Conservation (phyloP, 2,329 filamentous ascomycete species). For the Sarocladium oryzae region DNA sequence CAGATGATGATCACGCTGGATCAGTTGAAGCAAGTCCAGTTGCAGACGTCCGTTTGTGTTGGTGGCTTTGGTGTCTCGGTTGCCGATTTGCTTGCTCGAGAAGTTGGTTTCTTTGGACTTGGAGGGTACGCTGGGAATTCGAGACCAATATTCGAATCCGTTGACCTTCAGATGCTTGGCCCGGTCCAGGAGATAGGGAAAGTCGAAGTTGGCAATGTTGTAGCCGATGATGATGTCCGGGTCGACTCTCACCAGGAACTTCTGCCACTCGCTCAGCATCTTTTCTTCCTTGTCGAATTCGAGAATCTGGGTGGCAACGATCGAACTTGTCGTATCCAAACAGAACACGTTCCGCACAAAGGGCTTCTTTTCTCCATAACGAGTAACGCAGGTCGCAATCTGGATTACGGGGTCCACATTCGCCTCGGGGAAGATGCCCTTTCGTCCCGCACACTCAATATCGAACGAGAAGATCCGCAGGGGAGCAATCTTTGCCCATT, state of each 20-base stretch:
- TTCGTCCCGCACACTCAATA: constrained; percentile 96
- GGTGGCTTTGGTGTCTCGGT: constrained; percentile 85
- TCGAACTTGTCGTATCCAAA: constrained; percentile 82
- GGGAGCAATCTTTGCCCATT: constrained; percentile 98
- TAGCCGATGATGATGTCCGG: constrained; percentile 98
- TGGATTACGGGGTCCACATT: constrained; percentile 92
- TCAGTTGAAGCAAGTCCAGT: constrained; percentile 85
- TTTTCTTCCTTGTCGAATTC: constrained; percentile 75
- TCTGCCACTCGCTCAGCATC: constrained; percentile 88
- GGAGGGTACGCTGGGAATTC: constrained; percentile 65
- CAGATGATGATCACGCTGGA: constrained; percentile 91
- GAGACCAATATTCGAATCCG: constrained; percentile 82
- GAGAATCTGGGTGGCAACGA: constrained; percentile 89
- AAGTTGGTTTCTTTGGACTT: constrained; percentile 75
- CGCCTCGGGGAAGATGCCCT: constrained; percentile 94
- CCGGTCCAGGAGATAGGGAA: constrained; percentile 87
- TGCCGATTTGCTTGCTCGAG: constrained; percentile 97
- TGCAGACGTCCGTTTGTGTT: constrained; percentile 94
- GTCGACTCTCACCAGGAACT: constrained; percentile 84
- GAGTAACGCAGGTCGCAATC: constrained; percentile 92
- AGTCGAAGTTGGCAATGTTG: constrained; percentile 98
- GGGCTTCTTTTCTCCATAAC: constrained; percentile 90
- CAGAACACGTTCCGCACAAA: constrained; percentile 97
- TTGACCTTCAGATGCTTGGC: constrained; percentile 75
- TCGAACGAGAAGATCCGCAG: constrained; percentile 91